Conservation (phyloP, 2,329 filamentous ascomycete genomes). For the Curvularia eragrostidis region DNA sequence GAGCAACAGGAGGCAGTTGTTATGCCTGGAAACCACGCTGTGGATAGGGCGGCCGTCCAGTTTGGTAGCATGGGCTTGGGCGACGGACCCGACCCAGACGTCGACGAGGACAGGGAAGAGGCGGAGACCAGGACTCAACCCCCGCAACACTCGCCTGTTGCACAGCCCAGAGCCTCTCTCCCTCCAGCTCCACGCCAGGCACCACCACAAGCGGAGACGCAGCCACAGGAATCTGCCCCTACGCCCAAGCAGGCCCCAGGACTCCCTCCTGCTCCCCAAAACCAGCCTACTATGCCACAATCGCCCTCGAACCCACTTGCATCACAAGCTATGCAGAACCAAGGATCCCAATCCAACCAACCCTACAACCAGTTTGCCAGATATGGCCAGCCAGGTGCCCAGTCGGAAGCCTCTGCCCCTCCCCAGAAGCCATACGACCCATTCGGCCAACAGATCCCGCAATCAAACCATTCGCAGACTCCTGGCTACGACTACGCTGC, state of each 20-base stretch:
- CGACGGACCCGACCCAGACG: constrained; percentile 72
- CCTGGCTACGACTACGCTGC: constrained; percentile 58
- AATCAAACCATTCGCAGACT: constrained; percentile 46
- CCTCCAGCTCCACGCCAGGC: constrained; percentile 69
- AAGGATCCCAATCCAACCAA: constrained; percentile 53
- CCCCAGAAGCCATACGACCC: constrained; percentile 85
- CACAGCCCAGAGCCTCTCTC: constrained; percentile 83
- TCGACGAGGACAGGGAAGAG: constrained; percentile 94
- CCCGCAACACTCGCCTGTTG: constrained; percentile 88
- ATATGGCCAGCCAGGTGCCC: constrained; percentile 68
- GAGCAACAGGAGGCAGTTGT: constrained; percentile 98
- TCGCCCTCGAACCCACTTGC: constrained; percentile 56
- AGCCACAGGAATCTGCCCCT: constrained; percentile 50
- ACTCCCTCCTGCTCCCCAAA: constrained; percentile 65
- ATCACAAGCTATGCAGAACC: constrained; percentile 63
- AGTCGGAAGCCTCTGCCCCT: constrained; percentile 65
- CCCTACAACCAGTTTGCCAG: constrained; percentile 71
- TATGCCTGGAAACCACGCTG: constrained; percentile 95
- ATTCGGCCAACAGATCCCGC: constrained; percentile 75
- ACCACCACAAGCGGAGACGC: constrained; percentile 49
- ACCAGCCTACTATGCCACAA: constrained; percentile 53
- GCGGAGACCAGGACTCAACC: constrained; percentile 93
- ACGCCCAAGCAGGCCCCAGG: constrained; percentile 68
- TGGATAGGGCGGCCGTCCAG: constrained; percentile 91
- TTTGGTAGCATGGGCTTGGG: constrained; percentile 94